Evolutionary conservation across 2,329 filamentous ascomycete species (phyloP), one percentile per base, ranked within the genome.

Genomic region (Pseudogymnoascus sp.): DNA sequence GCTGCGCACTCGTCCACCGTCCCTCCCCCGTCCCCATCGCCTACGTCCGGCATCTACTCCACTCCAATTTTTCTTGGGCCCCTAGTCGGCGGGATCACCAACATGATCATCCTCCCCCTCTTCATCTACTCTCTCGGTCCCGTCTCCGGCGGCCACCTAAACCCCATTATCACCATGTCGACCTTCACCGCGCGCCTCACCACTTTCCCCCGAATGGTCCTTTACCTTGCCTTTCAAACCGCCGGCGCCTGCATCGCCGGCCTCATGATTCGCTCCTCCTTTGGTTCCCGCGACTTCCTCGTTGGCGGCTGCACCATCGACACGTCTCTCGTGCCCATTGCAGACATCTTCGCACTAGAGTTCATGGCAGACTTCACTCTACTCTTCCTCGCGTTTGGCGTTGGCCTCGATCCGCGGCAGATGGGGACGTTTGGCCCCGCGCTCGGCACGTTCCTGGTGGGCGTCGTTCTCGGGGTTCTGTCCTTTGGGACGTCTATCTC

Each of bases 361-460:
- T 78, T 80, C 4, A 73, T 81, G 26, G 71, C 75, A 1, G 71
- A 72, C n/a, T 73, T 79, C n/a, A 71, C 76, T 1, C 64, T 81
- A 11, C 67, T 84, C 0, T 78, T 82, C 61, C 71, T 83, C 5
- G 75, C 79, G 0, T 83, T 83, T 64, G 80, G 81, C 0, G 76
- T 82, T 2, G 81, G 78, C 7, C 67, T 84, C 3, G 81, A 83
- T 67, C 81, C 81, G 0, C 68, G 81, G 15, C 80, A 83, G 65
- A 73, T 71, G 0, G 71, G 76, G 31, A 73, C 78, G 1, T 78
- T 81, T 63, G 81, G 81, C 0, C 79, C 78, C 5, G 75, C 78
- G 0, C 67, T 81, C 2, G 75, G 76, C 0, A 79, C 81, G 0
- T 76, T 80, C 26, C 69, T 84, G 6, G 78, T 82, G 1, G 77